These are phyloP conservation scores for Areca catechu DNA, from an alignment of 176 grass and related monocot genomes.

Conservation along the genomic window DNA sequence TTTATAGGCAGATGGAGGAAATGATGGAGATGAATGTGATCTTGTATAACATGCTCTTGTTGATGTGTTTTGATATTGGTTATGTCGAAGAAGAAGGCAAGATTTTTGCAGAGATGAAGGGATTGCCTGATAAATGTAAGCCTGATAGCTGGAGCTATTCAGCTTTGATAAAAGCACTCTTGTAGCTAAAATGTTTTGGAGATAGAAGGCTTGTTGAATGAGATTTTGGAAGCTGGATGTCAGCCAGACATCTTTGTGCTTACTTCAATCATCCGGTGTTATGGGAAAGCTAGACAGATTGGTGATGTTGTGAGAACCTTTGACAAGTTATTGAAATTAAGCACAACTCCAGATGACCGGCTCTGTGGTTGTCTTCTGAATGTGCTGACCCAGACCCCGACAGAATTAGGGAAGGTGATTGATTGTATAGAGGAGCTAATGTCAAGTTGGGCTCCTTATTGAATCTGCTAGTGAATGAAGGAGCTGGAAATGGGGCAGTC, in stretches of 20 bases:
- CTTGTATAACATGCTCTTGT: conserved; percentile 62
- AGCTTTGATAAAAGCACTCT: conserved; percentile 73
- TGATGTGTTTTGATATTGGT: conserved; percentile 83
- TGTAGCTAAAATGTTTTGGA: conserved; percentile 46
- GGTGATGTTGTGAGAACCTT: conserved; percentile 49
- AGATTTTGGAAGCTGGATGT: conserved; percentile 60
- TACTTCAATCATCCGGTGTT: conserved; percentile 80
- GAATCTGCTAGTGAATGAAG: conserved; percentile 40
- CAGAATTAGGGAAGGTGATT: conserved; percentile 57
- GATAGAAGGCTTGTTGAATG: conserved; percentile 55
- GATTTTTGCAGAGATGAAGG: conserved; percentile 78
- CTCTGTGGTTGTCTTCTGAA: conserved; percentile 77
- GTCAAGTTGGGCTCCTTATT: conserved; percentile 44
- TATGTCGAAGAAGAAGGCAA: conserved; percentile 55
- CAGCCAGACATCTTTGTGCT: conserved; percentile 75
- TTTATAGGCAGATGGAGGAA: conserved; percentile 49
- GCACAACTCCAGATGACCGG: conserved; percentile 51
- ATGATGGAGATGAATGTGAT: conserved; percentile 36
- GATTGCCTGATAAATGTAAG: conserved; percentile 20
- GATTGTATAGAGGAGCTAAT: conserved; percentile 52
- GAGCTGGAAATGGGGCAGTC: conserved; percentile 28
- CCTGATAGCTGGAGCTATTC: conserved; percentile 93
- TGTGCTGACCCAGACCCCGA: conserved; percentile 37
- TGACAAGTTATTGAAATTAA: conserved; percentile 38
- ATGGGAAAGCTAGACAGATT: conserved; percentile 48